A percentile compares a stretch with the other conserved stretches of the same genome.
Conservation (phyloP, 2,329 filamentous ascomycete genomes). For the Exophiala aquamarina region DNA sequence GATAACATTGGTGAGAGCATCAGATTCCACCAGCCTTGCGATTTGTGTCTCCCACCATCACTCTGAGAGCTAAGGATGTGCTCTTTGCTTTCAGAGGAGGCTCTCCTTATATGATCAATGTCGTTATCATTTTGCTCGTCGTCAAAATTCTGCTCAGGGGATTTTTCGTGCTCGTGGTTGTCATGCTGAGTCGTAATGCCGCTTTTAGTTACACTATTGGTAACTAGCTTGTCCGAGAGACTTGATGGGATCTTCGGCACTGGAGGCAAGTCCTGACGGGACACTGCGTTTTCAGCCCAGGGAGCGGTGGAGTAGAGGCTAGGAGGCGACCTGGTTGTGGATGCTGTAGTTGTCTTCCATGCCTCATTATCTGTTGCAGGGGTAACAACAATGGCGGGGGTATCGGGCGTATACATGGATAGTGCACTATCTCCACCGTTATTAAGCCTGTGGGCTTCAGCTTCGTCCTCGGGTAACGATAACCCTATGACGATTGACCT, state of each 20-base stretch:
- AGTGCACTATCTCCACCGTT: constrained; percentile 29
- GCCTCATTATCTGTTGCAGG: constrained; percentile 42
- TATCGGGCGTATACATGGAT: constrained; percentile 38
- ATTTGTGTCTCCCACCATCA: constrained; percentile 38
- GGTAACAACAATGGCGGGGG: constrained; percentile 48
- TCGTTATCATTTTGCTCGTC: constrained; percentile 5
- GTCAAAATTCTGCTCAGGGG: not conserved
- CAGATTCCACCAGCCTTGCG: constrained; percentile 52
- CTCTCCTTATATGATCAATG: constrained; percentile 5
- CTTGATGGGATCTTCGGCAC: constrained; percentile 40
- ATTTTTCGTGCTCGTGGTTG: not conserved
- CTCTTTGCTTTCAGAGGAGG: constrained; percentile 33
- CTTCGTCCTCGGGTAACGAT: constrained; percentile 38
- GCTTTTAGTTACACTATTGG: no score
- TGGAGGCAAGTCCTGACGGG: constrained; percentile 35
- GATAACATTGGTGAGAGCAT: constrained; percentile 46
- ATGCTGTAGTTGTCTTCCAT: constrained; percentile 31
- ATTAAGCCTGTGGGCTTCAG: constrained; percentile 23
- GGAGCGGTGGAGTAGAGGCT: constrained; percentile 45
- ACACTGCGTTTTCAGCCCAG: constrained; percentile 19
- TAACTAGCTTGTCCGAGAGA: no score
- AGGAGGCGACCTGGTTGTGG: constrained; percentile 33
- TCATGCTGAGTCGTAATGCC: not conserved
- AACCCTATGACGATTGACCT: constrained; percentile 48
- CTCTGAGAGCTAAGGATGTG: constrained; percentile 30